phyloP scores from a whole-genome alignment of 1,284 basidiomycete species.

The Rhodotorula sp. region DNA sequence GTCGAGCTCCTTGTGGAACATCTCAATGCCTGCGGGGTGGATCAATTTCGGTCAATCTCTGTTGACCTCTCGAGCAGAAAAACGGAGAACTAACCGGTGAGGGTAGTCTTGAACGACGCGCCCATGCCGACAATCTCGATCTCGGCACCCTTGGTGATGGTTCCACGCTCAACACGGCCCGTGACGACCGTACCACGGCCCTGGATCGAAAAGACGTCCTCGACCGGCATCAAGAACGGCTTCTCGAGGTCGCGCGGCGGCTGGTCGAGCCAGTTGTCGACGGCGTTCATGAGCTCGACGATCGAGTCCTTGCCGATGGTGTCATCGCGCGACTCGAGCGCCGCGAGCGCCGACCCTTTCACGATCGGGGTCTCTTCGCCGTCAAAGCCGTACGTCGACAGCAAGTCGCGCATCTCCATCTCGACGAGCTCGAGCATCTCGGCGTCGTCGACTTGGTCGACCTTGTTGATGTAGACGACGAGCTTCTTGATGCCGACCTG shows the following conservation, averaged over 20 bases:
- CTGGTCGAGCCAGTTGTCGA: conserved; percentile 93
- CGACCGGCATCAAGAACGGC: conserved; percentile 94
- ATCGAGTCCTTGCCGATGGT: conserved; percentile 83
- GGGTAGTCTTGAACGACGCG: conserved; percentile 78
- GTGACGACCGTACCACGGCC: conserved; percentile 98
- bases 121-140: conserved; percentile 93
- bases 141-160: conserved; percentile 88
- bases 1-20: conserved; percentile 99
- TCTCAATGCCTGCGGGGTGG: conserved; percentile 59
- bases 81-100: conserved; percentile 68
- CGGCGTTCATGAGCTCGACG: conserved; percentile 77
- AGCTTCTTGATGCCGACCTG: conserved; percentile 99
- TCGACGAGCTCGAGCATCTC: conserved; percentile 99
- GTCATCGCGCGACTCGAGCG: conserved; percentile 78
- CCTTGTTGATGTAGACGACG: conserved; percentile 99
- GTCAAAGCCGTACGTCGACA: conserved; percentile 81
- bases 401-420: conserved; percentile 99
- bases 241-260: conserved; percentile 96
- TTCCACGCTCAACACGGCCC: conserved; percentile 94
- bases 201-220: conserved; percentile 97
- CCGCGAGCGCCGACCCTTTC: conserved; percentile 94
- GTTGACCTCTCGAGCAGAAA: not conserved
- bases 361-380: conserved; percentile 96
- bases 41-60: not conserved
- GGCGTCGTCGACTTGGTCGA: conserved; percentile 92